These are phyloP conservation scores for Plantago ovata DNA, from an alignment of 257 asterid species.

Conservation along the genomic window DNA sequence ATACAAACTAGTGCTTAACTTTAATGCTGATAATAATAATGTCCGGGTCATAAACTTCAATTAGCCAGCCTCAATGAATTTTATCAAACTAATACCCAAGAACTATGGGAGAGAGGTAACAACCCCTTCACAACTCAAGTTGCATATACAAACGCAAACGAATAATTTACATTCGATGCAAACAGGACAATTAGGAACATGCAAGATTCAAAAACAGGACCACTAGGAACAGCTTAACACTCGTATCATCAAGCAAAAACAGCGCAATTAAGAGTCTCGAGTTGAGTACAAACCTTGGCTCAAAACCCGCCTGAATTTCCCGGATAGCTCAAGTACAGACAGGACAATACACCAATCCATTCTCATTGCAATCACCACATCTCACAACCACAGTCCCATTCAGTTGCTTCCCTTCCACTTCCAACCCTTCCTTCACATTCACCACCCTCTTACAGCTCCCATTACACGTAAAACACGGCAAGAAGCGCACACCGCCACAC, in stretches of 20 bases:
- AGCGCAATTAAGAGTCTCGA: slow-evolving; percentile 4
- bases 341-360: slow-evolving; percentile 78
- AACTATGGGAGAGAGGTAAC: not conserved
- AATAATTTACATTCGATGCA: no score
- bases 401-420: slow-evolving; percentile 21
- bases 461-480: slow-evolving; percentile 71
- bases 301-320: not conserved
- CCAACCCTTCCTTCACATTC: slow-evolving; percentile 22
- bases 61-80: not conserved
- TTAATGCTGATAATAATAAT: not conserved
- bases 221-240: slow-evolving; percentile 1
- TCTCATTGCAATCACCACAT: slow-evolving; percentile 73
- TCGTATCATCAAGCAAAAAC: not conserved
- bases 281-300: not conserved
- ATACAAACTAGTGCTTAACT: not conserved
- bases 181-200: no score
- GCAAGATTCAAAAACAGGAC: not conserved
- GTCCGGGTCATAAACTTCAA: not conserved
- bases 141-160: no score
- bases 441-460: slow-evolving; percentile 71
- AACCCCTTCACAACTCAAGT: not conserved
- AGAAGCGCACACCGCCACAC: slow-evolving; percentile 73
- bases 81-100: not conserved
- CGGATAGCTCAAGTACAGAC: slow-evolving; percentile 42
- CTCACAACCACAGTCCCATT: slow-evolving; percentile 36